These are phyloP conservation scores for Aspergillus ruber DNA, from an alignment of 2,329 filamentous ascomycete genomes.

Conservation along the genomic window DNA sequence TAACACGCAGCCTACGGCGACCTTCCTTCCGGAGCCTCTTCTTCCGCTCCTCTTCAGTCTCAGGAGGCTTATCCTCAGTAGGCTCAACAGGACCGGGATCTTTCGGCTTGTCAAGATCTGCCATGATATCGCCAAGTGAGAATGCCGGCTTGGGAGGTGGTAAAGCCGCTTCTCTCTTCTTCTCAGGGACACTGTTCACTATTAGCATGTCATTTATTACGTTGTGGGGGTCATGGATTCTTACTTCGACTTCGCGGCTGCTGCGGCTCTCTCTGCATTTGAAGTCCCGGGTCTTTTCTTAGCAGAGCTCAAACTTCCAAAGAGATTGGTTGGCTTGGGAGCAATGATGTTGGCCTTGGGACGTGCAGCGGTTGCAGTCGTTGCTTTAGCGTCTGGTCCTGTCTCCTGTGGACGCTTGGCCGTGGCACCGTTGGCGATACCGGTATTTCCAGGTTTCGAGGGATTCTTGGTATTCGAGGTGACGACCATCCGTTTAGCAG, in stretches of 20 bases:
- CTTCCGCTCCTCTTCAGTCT: constrained; percentile 54
- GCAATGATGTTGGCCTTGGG: constrained; percentile 34
- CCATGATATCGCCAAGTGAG: constrained; percentile 45
- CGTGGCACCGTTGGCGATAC: constrained; percentile 13
- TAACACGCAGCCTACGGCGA: constrained; percentile 54
- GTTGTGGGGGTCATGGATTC: constrained; percentile 2
- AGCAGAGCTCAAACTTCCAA: constrained; percentile 42
- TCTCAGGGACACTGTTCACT: constrained; percentile 24
- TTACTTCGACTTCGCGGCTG: constrained; percentile 32
- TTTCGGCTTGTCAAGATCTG: constrained; percentile 51
- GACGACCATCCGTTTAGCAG: constrained; percentile 34
- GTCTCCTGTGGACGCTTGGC: constrained; percentile 22
- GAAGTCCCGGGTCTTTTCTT: constrained; percentile 47
- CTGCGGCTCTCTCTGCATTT: constrained; percentile 43
- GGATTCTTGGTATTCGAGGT: constrained; percentile 28
- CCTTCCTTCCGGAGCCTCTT: constrained; percentile 57
- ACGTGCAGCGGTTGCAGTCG: constrained; percentile 20
- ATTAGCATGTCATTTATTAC: constrained; percentile 9
- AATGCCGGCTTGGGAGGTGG: constrained; percentile 36
- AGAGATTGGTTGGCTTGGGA: constrained; percentile 41
- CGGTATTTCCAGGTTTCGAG: constrained; percentile 19
- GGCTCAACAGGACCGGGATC: constrained; percentile 46
- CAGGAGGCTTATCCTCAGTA: constrained; percentile 47
- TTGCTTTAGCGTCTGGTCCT: constrained; percentile 25
- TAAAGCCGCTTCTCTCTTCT: constrained; percentile 28